Conservation (phyloP, 2,329 filamentous ascomycete genomes). For the Neopestalotiopsis sp. region DNA sequence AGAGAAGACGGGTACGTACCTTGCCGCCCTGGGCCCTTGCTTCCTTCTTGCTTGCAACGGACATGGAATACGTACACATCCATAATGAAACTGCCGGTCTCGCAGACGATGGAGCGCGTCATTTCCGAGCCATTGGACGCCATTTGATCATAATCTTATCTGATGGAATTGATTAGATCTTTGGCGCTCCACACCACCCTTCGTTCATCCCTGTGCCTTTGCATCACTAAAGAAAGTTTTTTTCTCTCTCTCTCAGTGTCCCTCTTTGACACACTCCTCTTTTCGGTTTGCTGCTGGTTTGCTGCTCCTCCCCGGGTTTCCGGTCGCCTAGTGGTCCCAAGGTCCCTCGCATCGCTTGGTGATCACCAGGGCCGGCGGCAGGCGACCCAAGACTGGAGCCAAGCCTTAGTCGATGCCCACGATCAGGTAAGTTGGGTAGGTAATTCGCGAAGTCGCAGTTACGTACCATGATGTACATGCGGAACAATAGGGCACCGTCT, state of each 20-base stretch:
- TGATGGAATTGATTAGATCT: conserved; percentile 23
- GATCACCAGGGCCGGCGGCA: neutral
- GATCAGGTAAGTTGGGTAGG: neutral
- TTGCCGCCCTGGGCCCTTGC: neutral
- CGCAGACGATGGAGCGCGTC: conserved; percentile 7
- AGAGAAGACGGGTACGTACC: neutral
- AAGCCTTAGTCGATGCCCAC: neutral
- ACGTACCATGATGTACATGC: neutral
- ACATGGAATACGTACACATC: neutral
- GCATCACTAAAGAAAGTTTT: conserved; percentile 10
- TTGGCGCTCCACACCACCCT: conserved; percentile 8
- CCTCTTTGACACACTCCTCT: neutral
- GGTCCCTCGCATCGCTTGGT: neutral
- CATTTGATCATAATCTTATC: conserved; percentile 21
- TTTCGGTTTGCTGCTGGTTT: neutral
- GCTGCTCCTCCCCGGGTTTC: neutral
- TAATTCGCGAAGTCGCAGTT: neutral
- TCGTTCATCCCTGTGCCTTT: conserved; percentile 6
- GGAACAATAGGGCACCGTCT: neutral
- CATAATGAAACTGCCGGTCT: conserved; percentile 4
- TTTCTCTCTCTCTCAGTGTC: neutral
- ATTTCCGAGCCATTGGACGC: conserved; percentile 4
- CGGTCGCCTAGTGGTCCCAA: neutral
- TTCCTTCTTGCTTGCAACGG: neutral
- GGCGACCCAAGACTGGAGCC: neutral